phyloP scores from a whole-genome alignment of 129 eudicot species.

The Artemisia argyi region DNA sequence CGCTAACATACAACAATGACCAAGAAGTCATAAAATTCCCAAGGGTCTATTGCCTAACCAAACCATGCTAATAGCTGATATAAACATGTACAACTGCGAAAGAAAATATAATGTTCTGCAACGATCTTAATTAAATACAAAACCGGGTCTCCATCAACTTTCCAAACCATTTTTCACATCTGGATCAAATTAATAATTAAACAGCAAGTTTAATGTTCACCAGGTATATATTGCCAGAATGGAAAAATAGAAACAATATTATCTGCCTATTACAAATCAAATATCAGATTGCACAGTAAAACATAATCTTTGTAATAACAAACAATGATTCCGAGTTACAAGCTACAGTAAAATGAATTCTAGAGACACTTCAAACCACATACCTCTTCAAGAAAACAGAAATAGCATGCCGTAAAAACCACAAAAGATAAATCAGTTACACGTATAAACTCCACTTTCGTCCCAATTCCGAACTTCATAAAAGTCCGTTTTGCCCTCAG shows the following conservation, averaged over 20 bases:
- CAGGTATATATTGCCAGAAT: conserved; percentile 4
- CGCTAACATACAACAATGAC: conserved; percentile 4
- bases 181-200: background rate
- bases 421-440: conserved; percentile 44
- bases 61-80: background rate
- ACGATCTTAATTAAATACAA: background rate
- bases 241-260: conserved; percentile 14
- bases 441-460: conserved; percentile 69
- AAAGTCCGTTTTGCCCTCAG: conserved; percentile 78
- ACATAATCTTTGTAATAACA: conserved; percentile 19
- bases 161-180: background rate
- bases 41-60: background rate
- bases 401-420: conserved; percentile 7
- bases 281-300: conserved; percentile 18
- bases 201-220: background rate
- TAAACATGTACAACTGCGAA: background rate
- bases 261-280: conserved; percentile 10
- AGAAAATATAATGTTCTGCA: background rate
- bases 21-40: background rate
- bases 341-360: conserved; percentile 30
- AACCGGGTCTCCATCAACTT: background rate
- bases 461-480: conserved; percentile 82
- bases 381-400: conserved; percentile 20
- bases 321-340: conserved; percentile 27
- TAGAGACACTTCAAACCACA: conserved; percentile 33